Base-by-base conservation (phyloP, 2,329 filamentous ascomycete species). In the Boeremia exigua region DNA sequence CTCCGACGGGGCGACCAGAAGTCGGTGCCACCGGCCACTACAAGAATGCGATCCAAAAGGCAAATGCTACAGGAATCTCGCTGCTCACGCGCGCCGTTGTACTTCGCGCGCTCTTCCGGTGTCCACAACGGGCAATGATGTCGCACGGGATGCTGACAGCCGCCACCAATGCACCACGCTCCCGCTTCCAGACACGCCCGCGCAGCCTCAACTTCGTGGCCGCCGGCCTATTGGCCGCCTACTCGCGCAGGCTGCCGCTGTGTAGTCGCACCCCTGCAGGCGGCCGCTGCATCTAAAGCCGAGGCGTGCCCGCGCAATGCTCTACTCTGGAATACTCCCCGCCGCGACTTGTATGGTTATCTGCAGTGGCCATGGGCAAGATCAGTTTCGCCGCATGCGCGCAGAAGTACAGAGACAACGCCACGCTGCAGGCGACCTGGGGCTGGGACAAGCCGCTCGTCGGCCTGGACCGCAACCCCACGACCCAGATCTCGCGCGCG, bases 401-500 rank as follows among this genome's bases (percentile, higher is more conserved):
- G 3, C 6, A 4, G 1, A 15, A 3, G 0, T 57, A 7, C 36
- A 40, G 39, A 7, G 48, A 50, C 15, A 48, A 59, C 14, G 34
- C 32, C 12, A 49, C 48, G 6, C 55, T 65, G 0, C 65, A 61
- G 11, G 25, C 25, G 0, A 19, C 27, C 33, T 72, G 58, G 44
- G 57, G 61, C 17, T 73, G 63, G 60, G 48, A 57, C 14, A 66
- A 66, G 0, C 40, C 68, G 1, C 32, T 68, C 9, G 11, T 59
- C 3, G 61, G 61, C 0, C 56, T 70, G 9, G 19, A 46, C 0
- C 30, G 10, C 4, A 66, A 61, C 30, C 1, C 23, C n/a, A 29
- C 25, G 0, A 71, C 69, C 1, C 72, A 73, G 44, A 73, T 77
- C 43, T 71, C 68, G 6, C 55, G 52, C 12, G 59, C 62, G 48